Base-by-base conservation (phyloP, 257 asterid species). In the Dorcoceras hygrometricum region DNA sequence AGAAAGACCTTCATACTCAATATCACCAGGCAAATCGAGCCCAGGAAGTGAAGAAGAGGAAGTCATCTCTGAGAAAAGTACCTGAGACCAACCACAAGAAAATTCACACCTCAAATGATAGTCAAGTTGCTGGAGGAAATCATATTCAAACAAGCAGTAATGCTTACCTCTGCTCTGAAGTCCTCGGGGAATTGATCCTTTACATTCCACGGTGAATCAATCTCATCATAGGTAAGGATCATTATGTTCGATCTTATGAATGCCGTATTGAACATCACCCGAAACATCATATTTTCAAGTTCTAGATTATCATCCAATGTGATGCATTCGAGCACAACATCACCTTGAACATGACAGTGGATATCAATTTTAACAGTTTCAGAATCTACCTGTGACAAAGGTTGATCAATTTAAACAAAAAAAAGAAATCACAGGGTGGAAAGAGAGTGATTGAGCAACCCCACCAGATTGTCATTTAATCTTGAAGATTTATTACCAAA, bases 311-410 rank as follows among this genome's bases (percentile, higher is more conserved):
- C 73, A 19, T 78, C 83, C 76, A 89, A 60, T 22, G 78, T 80
- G 59, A 81, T 74, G 59, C 92, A 89, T 77, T 87, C 95, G 19
- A 89, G 78, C 81, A 89, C 86, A 20, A 89, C 91, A 64, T 86
- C 95, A 70, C 96, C 95, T 77, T 73, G 87, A 69, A 84, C 82
- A 70, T 80, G 89, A 69, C 90, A 87, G 72, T 80, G 82, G 82
- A 87, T 72, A 53, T 84, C 90, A 73, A 84, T 78, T 76, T 84
- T 84, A 31, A 75, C 84, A 55, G 73, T 77, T 68, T 77, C 86
- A 77, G 77, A 81, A 69, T 80, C 86, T 78, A 75, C 88, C 96
- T 89, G 91, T 68, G 81, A 80, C 27, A 65, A 66, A 72, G 75
- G 43, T 72, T 46, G 56, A 58, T 23, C 73, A 71, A 59, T 34